phyloP scores from a whole-genome alignment of 225 moss, liverwort and hornwort genomes.

The Ulota crispa region DNA sequence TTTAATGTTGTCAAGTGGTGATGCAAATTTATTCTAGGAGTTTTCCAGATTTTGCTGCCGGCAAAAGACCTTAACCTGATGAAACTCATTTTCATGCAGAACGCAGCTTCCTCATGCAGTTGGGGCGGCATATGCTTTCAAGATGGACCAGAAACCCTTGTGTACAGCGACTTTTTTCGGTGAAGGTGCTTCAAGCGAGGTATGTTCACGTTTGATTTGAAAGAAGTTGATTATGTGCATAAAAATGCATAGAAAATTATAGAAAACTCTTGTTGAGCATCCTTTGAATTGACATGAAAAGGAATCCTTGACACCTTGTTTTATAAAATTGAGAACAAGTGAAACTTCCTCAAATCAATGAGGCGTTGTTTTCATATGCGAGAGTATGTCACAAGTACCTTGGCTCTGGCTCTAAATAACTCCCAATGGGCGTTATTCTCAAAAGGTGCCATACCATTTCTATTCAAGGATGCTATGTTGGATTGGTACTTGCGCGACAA shows the following conservation, averaged over 20 bases:
- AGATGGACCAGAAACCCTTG: slow-evolving; percentile 66
- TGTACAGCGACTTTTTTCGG: slow-evolving; percentile 86
- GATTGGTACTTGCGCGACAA: neutral
- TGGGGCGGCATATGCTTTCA: slow-evolving; percentile 86
- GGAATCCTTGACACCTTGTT: neutral
- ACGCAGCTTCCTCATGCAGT: slow-evolving; percentile 99
- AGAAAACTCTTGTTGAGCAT: neutral
- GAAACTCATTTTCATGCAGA: slow-evolving; percentile 45
- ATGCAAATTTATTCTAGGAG: neutral
- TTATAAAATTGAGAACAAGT: neutral
- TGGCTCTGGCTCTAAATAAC: neutral
- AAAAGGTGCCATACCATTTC: neutral
- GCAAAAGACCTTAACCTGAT: neutral
- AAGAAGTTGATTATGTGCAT: neutral
- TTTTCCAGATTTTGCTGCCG: neutral
- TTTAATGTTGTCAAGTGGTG: neutral
- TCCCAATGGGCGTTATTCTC: neutral
- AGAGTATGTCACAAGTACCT: neutral
- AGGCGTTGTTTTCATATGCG: neutral
- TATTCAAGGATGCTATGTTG: neutral
- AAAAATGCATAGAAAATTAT: too few species aligned
- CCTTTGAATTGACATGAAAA: neutral
- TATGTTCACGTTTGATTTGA: slow-evolving; percentile 11
- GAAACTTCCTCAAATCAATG: neutral
- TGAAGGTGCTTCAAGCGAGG: slow-evolving; percentile 96